A percentile compares a stretch with the other conserved stretches of the same genome.
Evolutionary conservation across 257 asterid genomes (phyloP).

Genomic region (Buddleja alternifolia): DNA sequence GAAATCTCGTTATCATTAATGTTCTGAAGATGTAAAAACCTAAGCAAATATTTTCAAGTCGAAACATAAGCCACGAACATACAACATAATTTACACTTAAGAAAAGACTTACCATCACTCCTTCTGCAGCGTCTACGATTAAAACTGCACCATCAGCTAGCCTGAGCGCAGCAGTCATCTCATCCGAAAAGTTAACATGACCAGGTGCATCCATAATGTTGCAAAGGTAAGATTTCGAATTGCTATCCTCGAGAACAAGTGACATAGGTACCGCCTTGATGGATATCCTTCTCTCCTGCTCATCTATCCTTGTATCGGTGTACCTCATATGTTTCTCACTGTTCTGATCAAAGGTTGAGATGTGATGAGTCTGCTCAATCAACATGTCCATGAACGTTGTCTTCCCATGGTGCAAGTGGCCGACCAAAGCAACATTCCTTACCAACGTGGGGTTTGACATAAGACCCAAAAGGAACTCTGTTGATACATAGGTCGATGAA

Average conservation of each 20-base stretch:
- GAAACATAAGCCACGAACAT: not conserved
- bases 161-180: constrained; percentile 95
- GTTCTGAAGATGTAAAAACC: not conserved
- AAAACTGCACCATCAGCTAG: constrained; percentile 99
- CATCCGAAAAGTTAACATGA: constrained; percentile 96
- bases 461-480: constrained; percentile 88
- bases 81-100: not conserved
- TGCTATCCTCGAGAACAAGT: constrained; percentile 90
- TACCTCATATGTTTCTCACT: constrained; percentile 97
- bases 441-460: constrained; percentile 88
- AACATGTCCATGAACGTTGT: constrained; percentile 94
- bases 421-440: constrained; percentile 93
- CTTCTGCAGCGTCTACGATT: constrained; percentile 96
- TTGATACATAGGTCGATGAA: constrained; percentile 85
- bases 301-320: constrained; percentile 94
- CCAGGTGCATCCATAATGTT: constrained; percentile 97
- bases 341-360: constrained; percentile 85
- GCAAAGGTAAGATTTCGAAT: constrained; percentile 86
- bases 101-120: constrained; percentile 75
- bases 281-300: constrained; percentile 94
- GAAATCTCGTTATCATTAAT: not conserved
- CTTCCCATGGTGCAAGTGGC: constrained; percentile 86
- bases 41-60: not conserved
- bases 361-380: constrained; percentile 95
- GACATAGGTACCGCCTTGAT: constrained; percentile 93